Evolutionary conservation across 177 flowering plant genomes (phyloP).

Genomic region (Telopea speciosissima): DNA sequence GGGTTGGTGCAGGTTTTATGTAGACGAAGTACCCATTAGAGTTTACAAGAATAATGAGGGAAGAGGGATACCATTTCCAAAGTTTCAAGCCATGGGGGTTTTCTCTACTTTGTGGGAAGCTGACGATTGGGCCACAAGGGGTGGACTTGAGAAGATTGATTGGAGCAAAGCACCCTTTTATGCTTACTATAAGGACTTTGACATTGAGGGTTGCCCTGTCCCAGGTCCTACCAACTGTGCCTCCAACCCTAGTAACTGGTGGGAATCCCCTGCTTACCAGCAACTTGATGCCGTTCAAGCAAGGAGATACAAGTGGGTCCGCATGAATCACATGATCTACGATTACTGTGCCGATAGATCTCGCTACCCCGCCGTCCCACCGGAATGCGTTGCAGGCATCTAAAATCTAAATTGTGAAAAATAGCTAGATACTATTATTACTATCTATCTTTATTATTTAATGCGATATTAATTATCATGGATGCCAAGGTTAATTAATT

Average conservation of each 20-base stretch:
- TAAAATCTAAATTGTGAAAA: slow-evolving; percentile 29
- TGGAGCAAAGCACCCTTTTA: slow-evolving; percentile 76
- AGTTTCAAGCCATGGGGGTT: slow-evolving; percentile 61
- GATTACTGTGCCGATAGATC: slow-evolving; percentile 69
- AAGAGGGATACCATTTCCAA: slow-evolving; percentile 51
- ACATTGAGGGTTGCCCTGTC: slow-evolving; percentile 60
- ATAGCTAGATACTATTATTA: too few species aligned
- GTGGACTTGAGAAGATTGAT: slow-evolving; percentile 66
- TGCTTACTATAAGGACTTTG: slow-evolving; percentile 68
- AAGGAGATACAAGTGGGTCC: slow-evolving; percentile 57
- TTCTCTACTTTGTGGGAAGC: slow-evolving; percentile 78
- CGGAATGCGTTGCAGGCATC: slow-evolving; percentile 52
- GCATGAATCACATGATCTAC: slow-evolving; percentile 61
- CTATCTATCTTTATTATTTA: too few species aligned
- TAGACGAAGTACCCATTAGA: slow-evolving; percentile 61
- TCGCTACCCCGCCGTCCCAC: slow-evolving; percentile 49
- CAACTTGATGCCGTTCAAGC: slow-evolving; percentile 35
- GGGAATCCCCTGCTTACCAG: slow-evolving; percentile 52
- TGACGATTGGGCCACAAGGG: slow-evolving; percentile 81
- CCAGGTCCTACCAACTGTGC: slow-evolving; percentile 55
- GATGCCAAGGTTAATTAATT: too few species aligned
- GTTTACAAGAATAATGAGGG: slow-evolving; percentile 66
- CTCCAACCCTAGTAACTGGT: slow-evolving; percentile 48
- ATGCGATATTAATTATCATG: too few species aligned
- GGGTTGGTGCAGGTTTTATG: slow-evolving; percentile 41